phyloP scores from a whole-genome alignment of 768 basidiomycete species.

The Xerocomellus dryophilus region DNA sequence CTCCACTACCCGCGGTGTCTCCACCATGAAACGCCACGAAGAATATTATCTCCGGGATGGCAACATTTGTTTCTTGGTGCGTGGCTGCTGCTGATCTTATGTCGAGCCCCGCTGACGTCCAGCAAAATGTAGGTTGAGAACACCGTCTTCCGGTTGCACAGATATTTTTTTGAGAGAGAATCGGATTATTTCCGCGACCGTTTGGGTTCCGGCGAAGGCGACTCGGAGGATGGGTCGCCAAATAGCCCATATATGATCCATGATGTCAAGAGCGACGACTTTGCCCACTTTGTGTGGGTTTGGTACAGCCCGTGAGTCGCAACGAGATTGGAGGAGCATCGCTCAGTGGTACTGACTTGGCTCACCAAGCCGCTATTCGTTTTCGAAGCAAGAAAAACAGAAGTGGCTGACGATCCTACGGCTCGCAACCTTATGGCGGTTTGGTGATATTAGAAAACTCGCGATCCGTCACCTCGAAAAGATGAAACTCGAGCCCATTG shows the following conservation, averaged over 20 bases:
- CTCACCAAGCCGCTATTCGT: slow-evolving; percentile 46
- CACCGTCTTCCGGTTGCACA: slow-evolving; percentile 33
- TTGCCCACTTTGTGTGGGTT: slow-evolving; percentile 49
- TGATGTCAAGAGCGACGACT: slow-evolving; percentile 37
- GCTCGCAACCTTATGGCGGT: slow-evolving; percentile 55
- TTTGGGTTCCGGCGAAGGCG: slow-evolving; percentile 12
- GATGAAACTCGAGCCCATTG: slow-evolving; percentile 43
- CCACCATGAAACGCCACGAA: slow-evolving; percentile 21
- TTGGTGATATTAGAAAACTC: slow-evolving; percentile 46
- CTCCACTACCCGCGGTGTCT: slow-evolving; percentile 5
- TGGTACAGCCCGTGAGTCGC: slow-evolving; percentile 45
- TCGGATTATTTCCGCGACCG: slow-evolving; percentile 30
- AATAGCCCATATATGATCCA: slow-evolving; percentile 9
- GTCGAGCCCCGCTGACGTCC: not conserved
- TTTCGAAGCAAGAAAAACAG: slow-evolving; percentile 47
- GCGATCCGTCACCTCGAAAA: slow-evolving; percentile 57
- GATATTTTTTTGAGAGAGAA: slow-evolving; percentile 38
- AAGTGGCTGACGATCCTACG: slow-evolving; percentile 56
- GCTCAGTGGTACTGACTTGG: not conserved
- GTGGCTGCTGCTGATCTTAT: slow-evolving; percentile 9
- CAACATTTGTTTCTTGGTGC: slow-evolving; percentile 52
- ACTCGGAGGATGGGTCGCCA: not conserved
- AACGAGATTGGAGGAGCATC: not conserved
- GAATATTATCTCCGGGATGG: slow-evolving; percentile 54
- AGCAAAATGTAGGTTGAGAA: slow-evolving; percentile 31